Evolutionary conservation across 2,329 filamentous ascomycete genomes (phyloP).

Genomic region (Talaromyces funiculosus): DNA sequence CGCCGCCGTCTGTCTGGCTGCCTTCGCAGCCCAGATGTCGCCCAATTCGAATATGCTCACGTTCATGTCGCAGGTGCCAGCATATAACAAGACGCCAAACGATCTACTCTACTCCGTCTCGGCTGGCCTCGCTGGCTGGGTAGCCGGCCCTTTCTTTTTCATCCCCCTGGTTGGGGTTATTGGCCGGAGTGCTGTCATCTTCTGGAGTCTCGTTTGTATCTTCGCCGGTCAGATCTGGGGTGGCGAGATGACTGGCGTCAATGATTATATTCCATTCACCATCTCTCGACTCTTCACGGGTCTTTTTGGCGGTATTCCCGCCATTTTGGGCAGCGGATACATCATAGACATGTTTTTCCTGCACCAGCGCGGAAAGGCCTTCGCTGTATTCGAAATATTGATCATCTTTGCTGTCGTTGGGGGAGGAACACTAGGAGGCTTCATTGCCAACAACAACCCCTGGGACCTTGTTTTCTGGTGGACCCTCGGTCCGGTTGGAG

Average conservation of each 20-base stretch:
- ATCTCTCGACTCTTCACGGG: slow-evolving; percentile 18
- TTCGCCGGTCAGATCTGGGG: slow-evolving; percentile 21
- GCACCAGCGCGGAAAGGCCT: slow-evolving; percentile 22
- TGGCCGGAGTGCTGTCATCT: slow-evolving; percentile 18
- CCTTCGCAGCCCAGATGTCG: slow-evolving; percentile 12
- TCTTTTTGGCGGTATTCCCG: slow-evolving; percentile 13
- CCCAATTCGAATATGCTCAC: slow-evolving; percentile 11
- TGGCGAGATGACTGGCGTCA: slow-evolving; percentile 20
- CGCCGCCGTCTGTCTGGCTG: slow-evolving; percentile 9
- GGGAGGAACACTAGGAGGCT: slow-evolving; percentile 16
- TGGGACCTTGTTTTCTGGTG: slow-evolving; percentile 19
- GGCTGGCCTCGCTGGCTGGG: slow-evolving; percentile 17
- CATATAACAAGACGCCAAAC: slow-evolving; percentile 16
- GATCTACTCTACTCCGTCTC: slow-evolving; percentile 13
- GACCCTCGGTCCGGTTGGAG: slow-evolving; percentile 14
- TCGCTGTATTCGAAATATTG: slow-evolving; percentile 15
- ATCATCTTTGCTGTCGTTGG: slow-evolving; percentile 14
- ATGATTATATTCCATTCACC: slow-evolving; percentile 19
- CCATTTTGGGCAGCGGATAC: slow-evolving; percentile 14
- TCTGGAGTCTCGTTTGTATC: slow-evolving; percentile 19
- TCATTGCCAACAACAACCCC: slow-evolving; percentile 13
- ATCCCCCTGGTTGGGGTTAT: slow-evolving; percentile 16
- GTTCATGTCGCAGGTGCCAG: slow-evolving; percentile 14
- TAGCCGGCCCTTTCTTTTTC: slow-evolving; percentile 20
- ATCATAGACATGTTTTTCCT: slow-evolving; percentile 22